These are phyloP conservation scores for Arachis monticola DNA, from an alignment of 331 rosid species.

Conservation along the genomic window DNA sequence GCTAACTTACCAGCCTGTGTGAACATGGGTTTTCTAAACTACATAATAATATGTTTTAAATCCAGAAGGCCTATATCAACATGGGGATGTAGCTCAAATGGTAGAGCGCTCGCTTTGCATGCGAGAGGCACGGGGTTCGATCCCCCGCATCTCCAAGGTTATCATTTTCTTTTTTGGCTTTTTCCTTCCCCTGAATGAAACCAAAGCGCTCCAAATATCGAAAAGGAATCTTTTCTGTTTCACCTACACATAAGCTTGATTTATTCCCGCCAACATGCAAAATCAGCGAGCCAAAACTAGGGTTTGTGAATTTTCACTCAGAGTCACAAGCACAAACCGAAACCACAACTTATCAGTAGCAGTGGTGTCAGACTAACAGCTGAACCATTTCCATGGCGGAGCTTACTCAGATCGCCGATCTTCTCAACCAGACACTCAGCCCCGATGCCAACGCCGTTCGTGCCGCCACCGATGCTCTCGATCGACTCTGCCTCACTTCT, in stretches of 20 bases:
- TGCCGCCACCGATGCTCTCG: slow-evolving; percentile 63
- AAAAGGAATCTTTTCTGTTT: neutral
- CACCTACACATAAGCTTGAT: neutral
- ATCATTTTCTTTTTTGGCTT: neutral
- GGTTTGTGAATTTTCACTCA: slow-evolving; percentile 43
- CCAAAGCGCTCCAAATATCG: slow-evolving; percentile 8
- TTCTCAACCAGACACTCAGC: slow-evolving; percentile 67
- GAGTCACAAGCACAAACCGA: neutral
- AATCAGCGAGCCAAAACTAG: slow-evolving; percentile 41
- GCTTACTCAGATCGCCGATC: slow-evolving; percentile 56
- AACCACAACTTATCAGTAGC: neutral
- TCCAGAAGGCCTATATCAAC: neutral
- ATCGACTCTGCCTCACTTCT: slow-evolving; percentile 61
- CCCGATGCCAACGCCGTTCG: slow-evolving; percentile 56
- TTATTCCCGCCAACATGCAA: slow-evolving; percentile 68
- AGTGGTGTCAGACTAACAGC: neutral
- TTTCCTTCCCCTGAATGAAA: neutral
- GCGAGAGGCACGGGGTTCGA: slow-evolving; percentile 85
- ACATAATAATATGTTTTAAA: neutral
- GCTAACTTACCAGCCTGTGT: neutral
- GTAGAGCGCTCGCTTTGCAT: slow-evolving; percentile 88
- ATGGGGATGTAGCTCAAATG: slow-evolving; percentile 76
- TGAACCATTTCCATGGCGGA: slow-evolving; percentile 49
- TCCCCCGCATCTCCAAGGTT: slow-evolving; percentile 77
- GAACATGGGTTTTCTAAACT: neutral